Evolutionary conservation across 1,139 yeast genomes (phyloP), one percentile per base, ranked within the genome.

Genomic region (Meyerozyma elateridarum): DNA sequence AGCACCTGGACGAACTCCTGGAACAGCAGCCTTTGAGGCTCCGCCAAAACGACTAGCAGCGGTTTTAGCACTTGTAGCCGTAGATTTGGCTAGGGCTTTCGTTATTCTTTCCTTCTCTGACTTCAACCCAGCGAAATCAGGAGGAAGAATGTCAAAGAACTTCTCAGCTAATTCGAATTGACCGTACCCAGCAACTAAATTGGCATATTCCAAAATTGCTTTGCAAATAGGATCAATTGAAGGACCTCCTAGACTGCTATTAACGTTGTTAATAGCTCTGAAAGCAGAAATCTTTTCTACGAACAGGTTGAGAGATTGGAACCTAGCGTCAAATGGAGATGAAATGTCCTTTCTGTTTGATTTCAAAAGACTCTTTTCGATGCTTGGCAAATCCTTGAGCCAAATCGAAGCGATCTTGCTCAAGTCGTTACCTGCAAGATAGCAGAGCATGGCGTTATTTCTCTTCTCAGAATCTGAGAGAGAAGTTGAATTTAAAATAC

Each of bases 321-420:
- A 79, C 52, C 89, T 88, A 14, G 96, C 95, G 42, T 83, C 94
- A 35, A 84, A 82, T 4, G 85, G 80, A n/a, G 87, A 70, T 2
- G 70, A 53, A 20, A 73, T 61, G 14, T 36, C 35, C 7, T 30
- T 21, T 15, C 59, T 61, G 1, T 64, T 57, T 5, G 67, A 54
- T 36, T 64, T 56, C 41, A 79, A 60, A 36, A 76, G 63, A 36
- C 64, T 62, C 8, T 59, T 48, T 57, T 89, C 95, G 37, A 71
- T 59, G 0, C 57, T 64, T 15, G 76, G 70, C 42, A 87, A 63
- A 54, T 91, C 98, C 26, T 73, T 64, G 36, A 85, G 70, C 99
- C 98, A 93, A 41, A 93, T 74, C 13, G 68, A 59, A 3, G 95
- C 77, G 33, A 85, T 79, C 51, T 81, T 85, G 41, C 84, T 93